Percentiles rank a stretch among this genome's conserved stretches.
These are phyloP conservation scores for Scedosporium dehoogii DNA, from an alignment of 2,329 filamentous ascomycete species.

Conservation along the genomic window DNA sequence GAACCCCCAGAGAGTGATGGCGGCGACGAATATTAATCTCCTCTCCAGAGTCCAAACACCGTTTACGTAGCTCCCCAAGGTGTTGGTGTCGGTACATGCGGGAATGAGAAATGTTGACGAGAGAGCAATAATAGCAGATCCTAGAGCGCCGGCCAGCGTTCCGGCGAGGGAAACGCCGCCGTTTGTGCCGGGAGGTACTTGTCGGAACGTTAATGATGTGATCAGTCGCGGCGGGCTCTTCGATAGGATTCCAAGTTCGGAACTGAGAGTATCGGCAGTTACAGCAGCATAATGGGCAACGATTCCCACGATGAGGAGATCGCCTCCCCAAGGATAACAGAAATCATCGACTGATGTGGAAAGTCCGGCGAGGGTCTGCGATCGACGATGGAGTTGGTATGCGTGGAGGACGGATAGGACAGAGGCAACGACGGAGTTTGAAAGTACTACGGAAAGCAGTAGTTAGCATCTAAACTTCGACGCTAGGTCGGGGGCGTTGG, in stretches of 20 bases:
- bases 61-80: constrained; percentile 26
- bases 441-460: constrained; percentile 49
- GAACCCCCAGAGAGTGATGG: constrained; percentile 62
- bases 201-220: constrained; percentile 64
- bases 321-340: constrained; percentile 52
- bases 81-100: constrained; percentile 43
- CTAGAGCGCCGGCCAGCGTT: constrained; percentile 61
- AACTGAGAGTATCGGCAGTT: constrained; percentile 87
- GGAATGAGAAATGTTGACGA: constrained; percentile 58
- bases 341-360: constrained; percentile 28
- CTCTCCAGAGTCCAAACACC: constrained; percentile 38
- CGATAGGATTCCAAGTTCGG: constrained; percentile 87
- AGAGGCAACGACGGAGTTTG: constrained; percentile 75
- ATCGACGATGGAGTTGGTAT: constrained; percentile 44
- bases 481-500: neutral
- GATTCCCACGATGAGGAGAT: constrained; percentile 54
- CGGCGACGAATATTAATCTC: constrained; percentile 37
- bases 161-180: constrained; percentile 77
- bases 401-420: constrained; percentile 50
- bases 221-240: constrained; percentile 69
- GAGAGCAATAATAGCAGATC: constrained; percentile 62
- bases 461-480: neutral
- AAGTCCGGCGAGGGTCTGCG: constrained; percentile 25
- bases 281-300: constrained; percentile 84
- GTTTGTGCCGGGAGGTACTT: constrained; percentile 85